Evolutionary conservation across 371 early-diverging fungal species (phyloP).

Genomic region (Rozella allomycis): DNA sequence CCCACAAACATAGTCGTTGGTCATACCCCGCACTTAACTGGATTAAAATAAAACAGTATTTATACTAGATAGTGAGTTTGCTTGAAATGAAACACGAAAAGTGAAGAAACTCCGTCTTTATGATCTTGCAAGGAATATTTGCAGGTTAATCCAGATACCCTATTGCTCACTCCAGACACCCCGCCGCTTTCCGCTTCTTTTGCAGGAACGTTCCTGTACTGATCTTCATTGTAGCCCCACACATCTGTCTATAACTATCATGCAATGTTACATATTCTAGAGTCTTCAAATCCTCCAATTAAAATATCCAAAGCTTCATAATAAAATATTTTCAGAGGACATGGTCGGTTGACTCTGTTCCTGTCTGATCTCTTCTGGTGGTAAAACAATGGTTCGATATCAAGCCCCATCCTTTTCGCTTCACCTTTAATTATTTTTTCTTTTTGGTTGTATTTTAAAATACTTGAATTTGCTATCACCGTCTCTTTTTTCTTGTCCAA

Average conservation of each 20-base stretch:
- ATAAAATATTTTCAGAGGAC: conserved; percentile 15
- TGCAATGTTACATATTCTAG: conserved; percentile 9
- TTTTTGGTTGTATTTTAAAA: neutral
- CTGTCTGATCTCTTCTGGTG: too few relatives aligned
- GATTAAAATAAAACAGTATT: neutral
- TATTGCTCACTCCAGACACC: conserved; percentile 10
- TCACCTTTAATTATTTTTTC: conserved; percentile 1
- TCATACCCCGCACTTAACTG: conserved; percentile 26
- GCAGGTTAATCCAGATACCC: conserved; percentile 23
- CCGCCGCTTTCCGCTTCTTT: conserved; percentile 4
- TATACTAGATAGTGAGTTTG: conserved; percentile 17
- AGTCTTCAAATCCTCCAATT: conserved; percentile 22
- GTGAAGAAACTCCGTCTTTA: conserved; percentile 16
- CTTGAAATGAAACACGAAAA: conserved; percentile 14
- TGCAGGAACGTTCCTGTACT: conserved; percentile 8
- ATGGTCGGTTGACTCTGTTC: too few relatives aligned
- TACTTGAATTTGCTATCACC: too few relatives aligned
- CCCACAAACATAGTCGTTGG: conserved; percentile 19
- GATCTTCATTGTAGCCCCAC: conserved; percentile 28
- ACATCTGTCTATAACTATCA: conserved; percentile 7
- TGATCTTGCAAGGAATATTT: conserved; percentile 16
- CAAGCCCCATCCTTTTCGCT: neutral
- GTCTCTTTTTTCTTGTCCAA: too few relatives aligned
- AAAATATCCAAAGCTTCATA: conserved; percentile 22
- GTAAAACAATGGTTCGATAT: too few relatives aligned